Evolutionary conservation across 305 asterid genomes (phyloP), one percentile per base, ranked within the genome.

Genomic region (Fraxinus xanthoxyloides): DNA sequence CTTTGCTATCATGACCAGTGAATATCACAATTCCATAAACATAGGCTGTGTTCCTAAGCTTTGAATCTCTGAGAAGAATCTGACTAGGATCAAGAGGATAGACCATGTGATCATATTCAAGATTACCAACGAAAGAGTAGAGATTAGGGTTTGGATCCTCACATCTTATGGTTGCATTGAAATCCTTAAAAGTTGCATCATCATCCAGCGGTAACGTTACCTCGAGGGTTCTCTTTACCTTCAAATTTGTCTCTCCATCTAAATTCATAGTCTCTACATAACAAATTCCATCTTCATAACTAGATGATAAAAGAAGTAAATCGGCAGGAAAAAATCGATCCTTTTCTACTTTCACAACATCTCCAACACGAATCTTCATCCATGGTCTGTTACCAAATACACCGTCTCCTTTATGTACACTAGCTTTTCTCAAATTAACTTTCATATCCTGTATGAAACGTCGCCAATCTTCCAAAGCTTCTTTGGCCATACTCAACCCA

Each of bases 121-220:
- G 89, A 85, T 93, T 96, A 36, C 99, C 99, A 74, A 91, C 94
- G 79, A 94, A 96, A 75, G 91, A 81, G 81, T 96, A 96, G 12
- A 96, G 95, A 76, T 83, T 92, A 3, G 99, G 94, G 82, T 94
- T 96, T 13, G 99, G 99, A 84, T 94, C 97, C 90, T 96, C 98
- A 56, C 98, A 96, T 23, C 77, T 88, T 75, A 96, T 84, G 77
- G 87, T 87, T 28, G 93, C 98, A 17, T 82, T 79, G 78, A 96
- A 93, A 9, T 90, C 93, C 79, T 85, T 87, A 85, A 93, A 92
- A 80, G 85, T 46, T 26, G 59, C 85, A 74, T 91, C 97, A 36
- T 90, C 94, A 72, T 91, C 97, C 77, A 93, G 80, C 2, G 86
- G 84, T 38, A 88, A 76, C 0, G 99, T 95, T 59, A 79, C 87